Conservation (phyloP, 495 filamentous ascomycete species). For the Penicillium taxi region DNA sequence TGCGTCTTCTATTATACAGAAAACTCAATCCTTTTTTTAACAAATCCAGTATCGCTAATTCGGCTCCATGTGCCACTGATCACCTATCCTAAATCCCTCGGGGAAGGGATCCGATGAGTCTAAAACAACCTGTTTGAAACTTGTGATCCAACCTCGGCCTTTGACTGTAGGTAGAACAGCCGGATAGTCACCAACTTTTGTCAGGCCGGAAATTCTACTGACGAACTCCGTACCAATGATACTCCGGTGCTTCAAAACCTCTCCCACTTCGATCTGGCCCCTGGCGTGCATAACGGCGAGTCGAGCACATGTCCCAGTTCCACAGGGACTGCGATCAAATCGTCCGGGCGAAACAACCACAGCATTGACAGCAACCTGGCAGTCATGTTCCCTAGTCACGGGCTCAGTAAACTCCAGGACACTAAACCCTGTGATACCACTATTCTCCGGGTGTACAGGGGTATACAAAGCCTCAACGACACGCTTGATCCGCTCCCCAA, state of each 20-base stretch:
- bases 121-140: conserved; percentile 26
- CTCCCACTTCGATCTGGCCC: conserved; percentile 18
- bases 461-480: conserved; percentile 16
- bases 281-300: conserved; percentile 26
- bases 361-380: conserved; percentile 21
- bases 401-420: conserved; percentile 23
- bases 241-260: conserved; percentile 25
- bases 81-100: conserved; percentile 23
- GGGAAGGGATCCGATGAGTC: conserved; percentile 28
- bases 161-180: conserved; percentile 27
- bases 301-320: conserved; percentile 30
- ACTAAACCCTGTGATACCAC: conserved; percentile 21
- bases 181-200: conserved; percentile 18
- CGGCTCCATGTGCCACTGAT: conserved; percentile 21
- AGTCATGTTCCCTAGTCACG: conserved; percentile 8
- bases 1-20: not conserved
- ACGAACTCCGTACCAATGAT: conserved; percentile 25
- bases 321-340: conserved; percentile 32
- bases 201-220: conserved; percentile 20
- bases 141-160: conserved; percentile 29
- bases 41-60: not conserved
- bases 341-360: conserved; percentile 30
- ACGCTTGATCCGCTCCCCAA: conserved; percentile 27
- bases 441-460: conserved; percentile 29
- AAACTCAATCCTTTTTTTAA: too few relatives aligned